A percentile compares a stretch with the other conserved stretches of the same genome.
These are phyloP conservation scores for Herpotrichia juniperi DNA, from an alignment of 2,329 filamentous ascomycete species.

Conservation along the genomic window DNA sequence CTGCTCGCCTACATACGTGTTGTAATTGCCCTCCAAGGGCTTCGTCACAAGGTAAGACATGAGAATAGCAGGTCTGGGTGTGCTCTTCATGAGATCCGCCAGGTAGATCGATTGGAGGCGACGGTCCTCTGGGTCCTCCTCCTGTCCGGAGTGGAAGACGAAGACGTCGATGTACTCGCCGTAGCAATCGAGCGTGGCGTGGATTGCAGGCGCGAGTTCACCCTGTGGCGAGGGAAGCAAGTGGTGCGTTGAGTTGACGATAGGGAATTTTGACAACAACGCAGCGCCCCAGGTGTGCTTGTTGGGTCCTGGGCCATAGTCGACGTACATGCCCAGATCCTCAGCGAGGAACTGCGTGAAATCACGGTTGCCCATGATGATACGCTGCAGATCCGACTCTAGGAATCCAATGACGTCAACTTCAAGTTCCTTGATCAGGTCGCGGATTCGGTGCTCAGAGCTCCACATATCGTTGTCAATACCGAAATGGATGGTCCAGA, in stretches of 20 bases:
- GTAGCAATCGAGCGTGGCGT: constrained; percentile 94
- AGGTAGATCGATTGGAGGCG: constrained; percentile 87
- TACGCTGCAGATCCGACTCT: constrained; percentile 91
- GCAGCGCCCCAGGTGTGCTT: constrained; percentile 98
- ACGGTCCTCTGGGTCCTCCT: constrained; percentile 93
- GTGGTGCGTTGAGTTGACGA: constrained; percentile 95
- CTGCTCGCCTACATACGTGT: constrained; percentile 84
- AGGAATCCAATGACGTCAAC: constrained; percentile 96
- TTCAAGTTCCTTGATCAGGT: constrained; percentile 91
- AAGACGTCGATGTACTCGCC: constrained; percentile 90
- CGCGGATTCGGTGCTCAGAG: constrained; percentile 90
- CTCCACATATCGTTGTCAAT: constrained; percentile 99
- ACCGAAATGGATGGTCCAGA: constrained; percentile 98
- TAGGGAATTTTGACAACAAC: constrained; percentile 94
- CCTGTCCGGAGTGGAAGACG: constrained; percentile 98
- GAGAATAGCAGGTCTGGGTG: constrained; percentile 79
- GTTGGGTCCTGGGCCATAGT: constrained; percentile 96
- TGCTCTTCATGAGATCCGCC: constrained; percentile 83
- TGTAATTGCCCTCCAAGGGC: constrained; percentile 92
- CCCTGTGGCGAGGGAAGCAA: constrained; percentile 91
- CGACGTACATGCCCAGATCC: constrained; percentile 97
- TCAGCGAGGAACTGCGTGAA: constrained; percentile 94
- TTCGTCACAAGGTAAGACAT: constrained; percentile 92
- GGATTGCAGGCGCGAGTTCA: constrained; percentile 92
- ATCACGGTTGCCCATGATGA: constrained; percentile 99